Conservation (phyloP, 208 protist species). For the Perkinsela sp. region DNA sequence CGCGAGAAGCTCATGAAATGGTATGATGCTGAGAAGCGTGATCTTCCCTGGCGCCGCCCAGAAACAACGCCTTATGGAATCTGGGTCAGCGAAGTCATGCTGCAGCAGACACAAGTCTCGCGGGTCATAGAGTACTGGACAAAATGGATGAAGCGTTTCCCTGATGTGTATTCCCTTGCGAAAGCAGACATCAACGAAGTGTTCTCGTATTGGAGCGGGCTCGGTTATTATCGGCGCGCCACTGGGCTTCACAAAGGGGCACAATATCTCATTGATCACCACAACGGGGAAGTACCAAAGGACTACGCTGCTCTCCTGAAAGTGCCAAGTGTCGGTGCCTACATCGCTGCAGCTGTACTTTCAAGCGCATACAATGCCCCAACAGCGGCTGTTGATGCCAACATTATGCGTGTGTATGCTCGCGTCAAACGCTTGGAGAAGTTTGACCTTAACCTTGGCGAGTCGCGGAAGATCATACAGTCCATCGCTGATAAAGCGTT, state of each 20-base stretch:
- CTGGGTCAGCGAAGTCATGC: constrained; percentile 79
- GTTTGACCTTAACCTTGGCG: constrained; percentile 33
- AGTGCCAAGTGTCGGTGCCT: constrained; percentile 63
- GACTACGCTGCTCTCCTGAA: constrained; percentile 16
- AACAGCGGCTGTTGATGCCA: constrained; percentile 56
- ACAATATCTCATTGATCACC: constrained; percentile 25
- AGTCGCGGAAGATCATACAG: constrained; percentile 1
- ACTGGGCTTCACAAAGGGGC: constrained; percentile 44
- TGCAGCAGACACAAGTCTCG: constrained; percentile 70
- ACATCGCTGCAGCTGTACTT: constrained; percentile 68
- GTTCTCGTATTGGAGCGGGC: constrained; percentile 44
- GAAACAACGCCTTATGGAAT: constrained; percentile 27
- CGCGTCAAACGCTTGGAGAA: constrained; percentile 26
- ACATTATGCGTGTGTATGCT: constrained; percentile 63
- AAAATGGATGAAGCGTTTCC: constrained; percentile 55
- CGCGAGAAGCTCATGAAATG: constrained; percentile 7
- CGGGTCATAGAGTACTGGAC: constrained; percentile 63
- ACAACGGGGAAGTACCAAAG: constrained; percentile 11
- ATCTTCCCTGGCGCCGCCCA: constrained; percentile 22
- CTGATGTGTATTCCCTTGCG: constrained; percentile 33
- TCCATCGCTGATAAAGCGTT: constrained; percentile 3
- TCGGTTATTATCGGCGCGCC: constrained; percentile 74
- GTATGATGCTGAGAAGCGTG: constrained; percentile 10
- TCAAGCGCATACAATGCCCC: constrained; percentile 49
- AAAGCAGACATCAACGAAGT: constrained; percentile 47